phyloP scores from a whole-genome alignment of 2,329 filamentous ascomycete species.

The Hymenoscyphus scutula region DNA sequence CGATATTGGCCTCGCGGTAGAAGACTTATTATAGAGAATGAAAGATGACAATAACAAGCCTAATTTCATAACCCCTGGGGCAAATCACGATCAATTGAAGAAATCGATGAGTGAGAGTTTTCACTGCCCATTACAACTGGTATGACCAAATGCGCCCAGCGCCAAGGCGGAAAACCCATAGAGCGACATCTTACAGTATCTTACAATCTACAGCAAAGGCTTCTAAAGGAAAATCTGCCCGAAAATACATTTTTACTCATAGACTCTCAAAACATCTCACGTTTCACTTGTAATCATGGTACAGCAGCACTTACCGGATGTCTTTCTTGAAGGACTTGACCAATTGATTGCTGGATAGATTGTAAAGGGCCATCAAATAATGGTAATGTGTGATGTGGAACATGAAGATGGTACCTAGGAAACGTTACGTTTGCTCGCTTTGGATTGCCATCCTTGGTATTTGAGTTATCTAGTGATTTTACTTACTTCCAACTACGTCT shows the following conservation, averaged over 20 bases:
- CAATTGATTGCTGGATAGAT: not conserved
- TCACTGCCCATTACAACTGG: not conserved
- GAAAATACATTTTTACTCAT: not conserved
- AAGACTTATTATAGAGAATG: not conserved
- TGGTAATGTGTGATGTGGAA: not conserved
- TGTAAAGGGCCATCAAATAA: not conserved
- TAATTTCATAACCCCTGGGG: no score
- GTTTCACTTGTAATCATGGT: not conserved
- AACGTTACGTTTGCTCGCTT: constrained; percentile 3
- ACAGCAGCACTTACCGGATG: not conserved
- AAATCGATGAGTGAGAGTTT: not conserved
- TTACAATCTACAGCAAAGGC: not conserved
- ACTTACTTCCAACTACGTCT: not conserved
- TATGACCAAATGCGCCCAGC: not conserved
- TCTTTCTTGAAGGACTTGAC: not conserved
- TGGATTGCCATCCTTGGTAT: not conserved
- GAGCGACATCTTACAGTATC: not conserved
- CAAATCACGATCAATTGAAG: not conserved
- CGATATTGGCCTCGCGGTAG: not conserved
- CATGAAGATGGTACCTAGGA: not conserved
- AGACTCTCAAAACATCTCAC: not conserved
- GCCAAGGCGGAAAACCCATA: not conserved
- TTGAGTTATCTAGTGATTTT: not conserved
- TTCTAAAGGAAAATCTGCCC: not conserved
- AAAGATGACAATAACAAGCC: not conserved